These are phyloP conservation scores for Gillenia trifoliata DNA, from an alignment of 306 rosid species.

Conservation along the genomic window DNA sequence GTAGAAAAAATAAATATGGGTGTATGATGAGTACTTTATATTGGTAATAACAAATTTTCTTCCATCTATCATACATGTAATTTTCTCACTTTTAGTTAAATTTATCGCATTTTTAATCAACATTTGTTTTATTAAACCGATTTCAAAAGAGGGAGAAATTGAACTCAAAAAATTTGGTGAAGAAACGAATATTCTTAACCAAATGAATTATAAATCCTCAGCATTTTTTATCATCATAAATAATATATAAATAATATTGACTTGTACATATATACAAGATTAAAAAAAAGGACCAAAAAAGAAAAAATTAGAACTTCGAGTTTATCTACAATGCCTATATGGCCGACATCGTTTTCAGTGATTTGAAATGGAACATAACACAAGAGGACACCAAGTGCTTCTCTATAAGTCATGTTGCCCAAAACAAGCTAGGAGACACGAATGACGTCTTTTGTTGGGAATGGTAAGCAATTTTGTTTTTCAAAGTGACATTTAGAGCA, in stretches of 20 bases:
- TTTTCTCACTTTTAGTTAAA: too few relatives aligned
- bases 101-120: neutral
- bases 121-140: neutral
- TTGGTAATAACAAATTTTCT: neutral
- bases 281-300: neutral
- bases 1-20: neutral
- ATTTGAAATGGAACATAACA: neutral
- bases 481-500: neutral
- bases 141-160: too few relatives aligned
- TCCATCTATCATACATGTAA: too few relatives aligned
- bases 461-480: neutral
- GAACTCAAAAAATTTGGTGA: too few relatives aligned
- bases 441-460: slow-evolving; percentile 3
- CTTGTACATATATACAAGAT: neutral
- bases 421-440: slow-evolving; percentile 1
- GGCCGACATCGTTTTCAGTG: neutral
- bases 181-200: neutral
- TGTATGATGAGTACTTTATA: neutral
- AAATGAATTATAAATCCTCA: too few relatives aligned
- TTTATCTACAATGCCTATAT: neutral
- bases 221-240: neutral
- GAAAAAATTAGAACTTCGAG: neutral
- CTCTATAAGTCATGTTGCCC: slow-evolving; percentile 3
- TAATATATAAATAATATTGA: too few relatives aligned
- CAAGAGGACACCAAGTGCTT: neutral